A percentile compares a stretch with the other conserved stretches of the same genome.
These are phyloP conservation scores for Psilocybe cyanescens DNA, from an alignment of 768 basidiomycete species.

Conservation along the genomic window DNA sequence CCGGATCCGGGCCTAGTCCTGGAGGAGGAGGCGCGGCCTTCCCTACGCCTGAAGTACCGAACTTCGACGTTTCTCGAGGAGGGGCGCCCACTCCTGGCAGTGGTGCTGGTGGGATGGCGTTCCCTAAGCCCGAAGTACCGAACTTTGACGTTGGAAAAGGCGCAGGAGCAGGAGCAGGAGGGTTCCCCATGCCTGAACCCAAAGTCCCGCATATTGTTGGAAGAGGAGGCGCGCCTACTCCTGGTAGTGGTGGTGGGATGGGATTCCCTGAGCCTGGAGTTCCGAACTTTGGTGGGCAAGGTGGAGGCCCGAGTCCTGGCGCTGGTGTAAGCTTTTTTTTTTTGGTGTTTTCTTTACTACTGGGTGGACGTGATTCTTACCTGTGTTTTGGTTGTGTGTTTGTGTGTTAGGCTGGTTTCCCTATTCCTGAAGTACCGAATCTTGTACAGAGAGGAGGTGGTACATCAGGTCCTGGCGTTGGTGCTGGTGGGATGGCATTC, in stretches of 20 bases:
- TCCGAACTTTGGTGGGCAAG: not conserved
- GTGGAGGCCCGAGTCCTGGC: too few relatives aligned
- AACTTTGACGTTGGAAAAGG: not conserved
- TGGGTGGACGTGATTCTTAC: too few relatives aligned
- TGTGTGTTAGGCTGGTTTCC: too few relatives aligned
- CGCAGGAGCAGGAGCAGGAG: not conserved
- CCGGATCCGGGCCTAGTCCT: too few relatives aligned
- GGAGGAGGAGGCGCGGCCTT: not conserved
- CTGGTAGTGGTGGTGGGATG: not conserved
- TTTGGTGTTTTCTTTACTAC: too few relatives aligned
- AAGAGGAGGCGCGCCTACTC: not conserved
- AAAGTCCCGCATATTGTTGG: slow-evolving; percentile 5
- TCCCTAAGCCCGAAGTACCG: slow-evolving; percentile 5
- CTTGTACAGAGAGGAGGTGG: not conserved
- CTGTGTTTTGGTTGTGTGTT: too few relatives aligned
- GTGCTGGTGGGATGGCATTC: not conserved
- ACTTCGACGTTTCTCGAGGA: not conserved
- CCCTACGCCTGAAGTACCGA: not conserved
- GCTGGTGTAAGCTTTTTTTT: too few relatives aligned
- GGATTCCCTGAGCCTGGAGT: slow-evolving; percentile 6
- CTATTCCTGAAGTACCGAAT: too few relatives aligned
- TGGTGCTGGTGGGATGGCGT: not conserved
- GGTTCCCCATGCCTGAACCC: slow-evolving; percentile 1
- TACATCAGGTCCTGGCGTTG: not conserved
- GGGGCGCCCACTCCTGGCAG: not conserved